These are phyloP conservation scores for Hyphodiscus hymeniophilus DNA, from an alignment of 495 filamentous ascomycete species.

Conservation along the genomic window DNA sequence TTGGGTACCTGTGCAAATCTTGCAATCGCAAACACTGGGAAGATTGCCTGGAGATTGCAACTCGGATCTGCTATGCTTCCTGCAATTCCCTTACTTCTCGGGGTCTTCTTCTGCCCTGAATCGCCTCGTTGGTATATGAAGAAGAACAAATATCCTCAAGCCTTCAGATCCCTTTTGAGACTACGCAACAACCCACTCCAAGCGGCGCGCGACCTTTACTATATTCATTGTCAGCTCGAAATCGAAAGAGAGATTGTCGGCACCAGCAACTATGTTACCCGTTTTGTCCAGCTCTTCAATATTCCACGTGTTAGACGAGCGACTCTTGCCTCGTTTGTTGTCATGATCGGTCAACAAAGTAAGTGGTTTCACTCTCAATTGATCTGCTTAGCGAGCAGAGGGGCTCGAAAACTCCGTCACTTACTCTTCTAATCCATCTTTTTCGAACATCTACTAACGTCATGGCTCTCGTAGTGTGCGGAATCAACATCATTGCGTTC, in stretches of 20 bases:
- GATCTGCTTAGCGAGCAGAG: too few species aligned
- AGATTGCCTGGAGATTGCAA: constrained; percentile 68
- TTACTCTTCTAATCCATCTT: constrained; percentile 49
- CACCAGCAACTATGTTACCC: constrained; percentile 36
- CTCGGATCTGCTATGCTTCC: constrained; percentile 73
- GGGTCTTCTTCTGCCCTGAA: constrained; percentile 70
- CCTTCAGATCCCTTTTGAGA: constrained; percentile 49
- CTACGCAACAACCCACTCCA: constrained; percentile 60
- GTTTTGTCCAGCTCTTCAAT: constrained; percentile 49
- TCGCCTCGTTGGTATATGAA: constrained; percentile 39
- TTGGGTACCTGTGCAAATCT: constrained; percentile 67
- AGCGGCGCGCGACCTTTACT: constrained; percentile 69
- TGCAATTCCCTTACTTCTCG: constrained; percentile 53
- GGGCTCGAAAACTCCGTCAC: too few species aligned
- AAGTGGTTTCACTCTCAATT: too few species aligned
- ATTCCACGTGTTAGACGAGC: constrained; percentile 51
- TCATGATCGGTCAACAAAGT: constrained; percentile 68
- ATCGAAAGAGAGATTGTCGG: constrained; percentile 37
- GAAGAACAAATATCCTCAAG: constrained; percentile 52
- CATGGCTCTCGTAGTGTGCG: not conserved
- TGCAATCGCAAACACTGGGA: constrained; percentile 43
- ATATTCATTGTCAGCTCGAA: constrained; percentile 51
- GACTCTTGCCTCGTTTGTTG: constrained; percentile 50
- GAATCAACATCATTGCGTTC: constrained; percentile 67
- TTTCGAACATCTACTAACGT: not conserved